Evolutionary conservation across 1,139 yeast species (phyloP).

Genomic region (Yamadazyma jaroonii): DNA sequence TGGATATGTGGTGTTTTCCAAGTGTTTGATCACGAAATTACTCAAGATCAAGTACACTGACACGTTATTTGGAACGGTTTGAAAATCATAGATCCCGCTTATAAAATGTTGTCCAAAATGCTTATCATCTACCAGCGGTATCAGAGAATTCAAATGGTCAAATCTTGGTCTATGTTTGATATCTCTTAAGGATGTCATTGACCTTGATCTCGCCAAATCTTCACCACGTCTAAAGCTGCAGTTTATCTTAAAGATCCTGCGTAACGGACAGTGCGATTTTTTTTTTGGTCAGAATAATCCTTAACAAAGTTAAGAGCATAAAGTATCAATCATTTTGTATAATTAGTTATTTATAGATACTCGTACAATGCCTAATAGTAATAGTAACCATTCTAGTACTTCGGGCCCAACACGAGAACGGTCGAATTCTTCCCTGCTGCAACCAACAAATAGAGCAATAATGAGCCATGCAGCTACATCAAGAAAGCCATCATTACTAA

Average conservation of each 20-base stretch:
- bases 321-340: too few species aligned
- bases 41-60: slow-evolving; percentile 22
- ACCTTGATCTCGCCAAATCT: background rate
- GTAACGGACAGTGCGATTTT: background rate
- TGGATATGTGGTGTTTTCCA: slow-evolving; percentile 11
- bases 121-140: slow-evolving; percentile 14
- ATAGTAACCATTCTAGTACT: background rate
- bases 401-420: slow-evolving; percentile 1
- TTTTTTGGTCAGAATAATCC: background rate
- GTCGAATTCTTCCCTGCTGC: slow-evolving; percentile 4
- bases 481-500: slow-evolving; percentile 21
- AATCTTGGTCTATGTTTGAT: background rate
- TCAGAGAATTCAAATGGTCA: slow-evolving; percentile 9
- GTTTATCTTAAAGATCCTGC: background rate
- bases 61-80: slow-evolving; percentile 32
- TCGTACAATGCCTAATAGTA: slow-evolving; percentile 6
- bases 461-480: slow-evolving; percentile 12
- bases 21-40: slow-evolving; percentile 28
- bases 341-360: background rate
- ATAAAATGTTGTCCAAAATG: slow-evolving; percentile 2
- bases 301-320: background rate
- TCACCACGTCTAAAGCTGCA: too few species aligned
- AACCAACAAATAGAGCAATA: slow-evolving; percentile 7
- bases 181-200: slow-evolving; percentile 1
- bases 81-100: slow-evolving; percentile 31